phyloP scores from a whole-genome alignment of 2,329 filamentous ascomycete genomes.

The Ascocoryne sarcoides region DNA sequence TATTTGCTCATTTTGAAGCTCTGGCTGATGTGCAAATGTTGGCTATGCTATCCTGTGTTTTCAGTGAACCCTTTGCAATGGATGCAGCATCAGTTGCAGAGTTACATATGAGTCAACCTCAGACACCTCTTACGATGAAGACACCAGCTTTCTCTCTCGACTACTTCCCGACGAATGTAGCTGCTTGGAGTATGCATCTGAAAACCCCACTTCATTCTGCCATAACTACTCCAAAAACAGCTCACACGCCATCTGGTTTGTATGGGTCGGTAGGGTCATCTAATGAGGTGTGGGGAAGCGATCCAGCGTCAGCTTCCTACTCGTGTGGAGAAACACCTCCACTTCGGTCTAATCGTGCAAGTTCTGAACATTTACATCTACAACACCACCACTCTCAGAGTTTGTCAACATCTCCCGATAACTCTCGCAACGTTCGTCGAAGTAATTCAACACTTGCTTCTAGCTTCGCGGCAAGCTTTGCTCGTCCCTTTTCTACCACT shows the following conservation, averaged over 20 bases:
- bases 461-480: constrained; percentile 46
- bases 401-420: constrained; percentile 52
- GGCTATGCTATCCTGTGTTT: constrained; percentile 63
- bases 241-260: constrained; percentile 45
- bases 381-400: constrained; percentile 34
- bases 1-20: constrained; percentile 56
- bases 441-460: constrained; percentile 44
- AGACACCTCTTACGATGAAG: constrained; percentile 56
- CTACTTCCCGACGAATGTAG: constrained; percentile 53
- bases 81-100: constrained; percentile 50
- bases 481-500: constrained; percentile 30
- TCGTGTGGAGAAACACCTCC: constrained; percentile 54
- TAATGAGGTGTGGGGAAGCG: constrained; percentile 41
- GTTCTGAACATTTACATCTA: constrained; percentile 38
- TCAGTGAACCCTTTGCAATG: constrained; percentile 49
- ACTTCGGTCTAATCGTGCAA: constrained; percentile 38
- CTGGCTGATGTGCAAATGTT: constrained; percentile 60
- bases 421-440: constrained; percentile 40
- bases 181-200: constrained; percentile 43
- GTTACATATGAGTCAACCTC: constrained; percentile 46
- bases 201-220: constrained; percentile 46
- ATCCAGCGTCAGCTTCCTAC: constrained; percentile 48
- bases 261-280: constrained; percentile 50
- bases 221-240: constrained; percentile 47
- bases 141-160: constrained; percentile 58